Base-by-base conservation (phyloP, 2,329 filamentous ascomycete species). In the Cladophialophora immunda region DNA sequence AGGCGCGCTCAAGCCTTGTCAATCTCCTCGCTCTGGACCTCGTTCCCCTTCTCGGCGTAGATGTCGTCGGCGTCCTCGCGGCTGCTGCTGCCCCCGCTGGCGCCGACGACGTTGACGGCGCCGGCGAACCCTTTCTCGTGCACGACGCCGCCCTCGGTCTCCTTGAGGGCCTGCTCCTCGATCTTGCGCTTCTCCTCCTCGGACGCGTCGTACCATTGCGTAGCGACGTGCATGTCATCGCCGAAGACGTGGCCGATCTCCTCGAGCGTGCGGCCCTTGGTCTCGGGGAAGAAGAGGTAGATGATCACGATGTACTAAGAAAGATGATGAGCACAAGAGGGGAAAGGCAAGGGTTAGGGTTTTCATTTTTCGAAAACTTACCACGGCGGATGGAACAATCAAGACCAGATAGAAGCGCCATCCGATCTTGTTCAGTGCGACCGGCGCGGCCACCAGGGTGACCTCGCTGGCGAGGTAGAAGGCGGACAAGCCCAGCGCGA, bases 261-360 rank as follows among this genome's bases (percentile, higher is more conserved):
- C 60, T 76, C 75, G n/a, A 76, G 69, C 1, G 75, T 73, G 17
- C 75, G 72, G 47, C 73, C 74, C 59, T 76, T 76, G 17, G 75
- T 77, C 59, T 77, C 75, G 0, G 74, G 74, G 17, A 76, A 69
- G 11, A 71, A 30, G 34, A 78, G 75, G 58, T 73, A 79, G 15
- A 79, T 74, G 22, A 70, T 70, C 4, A 71, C 61, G 13, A 73
- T 72, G 65, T 77, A 76, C 83, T 82, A 1, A 83, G 83, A 75
- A 90, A 91, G 81, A 92, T 92, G n/a, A 88, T 84, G 11, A 85
- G n/a, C n/a, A n/a, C n/a, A n/a, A n/a, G 17, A 15, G 19, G 19
- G 8, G 11, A 3, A 47, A 15, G 4, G 34, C 2, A 3, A 1
- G 54, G 54, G 27, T 47, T n/a, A 22, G 32, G 7, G 30, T 32